Evolutionary conservation across 805 yeast species (phyloP).

Genomic region (Ogataea kodamae): DNA sequence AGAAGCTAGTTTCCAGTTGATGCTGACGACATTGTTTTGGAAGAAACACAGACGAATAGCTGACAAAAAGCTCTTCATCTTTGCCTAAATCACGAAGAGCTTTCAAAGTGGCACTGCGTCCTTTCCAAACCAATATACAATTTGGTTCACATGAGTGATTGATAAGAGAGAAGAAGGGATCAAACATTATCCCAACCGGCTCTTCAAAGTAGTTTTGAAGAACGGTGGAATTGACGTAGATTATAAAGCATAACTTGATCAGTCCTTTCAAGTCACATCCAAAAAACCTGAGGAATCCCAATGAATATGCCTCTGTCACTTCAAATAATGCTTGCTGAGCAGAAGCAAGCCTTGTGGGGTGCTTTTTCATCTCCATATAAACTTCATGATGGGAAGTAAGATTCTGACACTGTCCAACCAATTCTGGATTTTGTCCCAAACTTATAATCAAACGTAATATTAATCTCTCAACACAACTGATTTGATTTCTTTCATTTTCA

Average conservation of each 20-base stretch:
- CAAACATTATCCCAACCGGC: constrained; percentile 35
- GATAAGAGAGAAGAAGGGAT: constrained; percentile 36
- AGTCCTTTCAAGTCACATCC: constrained; percentile 18
- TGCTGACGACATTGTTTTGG: constrained; percentile 31
- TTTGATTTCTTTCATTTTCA: constrained; percentile 4
- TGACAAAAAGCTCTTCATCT: constrained; percentile 32
- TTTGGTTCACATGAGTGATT: constrained; percentile 43
- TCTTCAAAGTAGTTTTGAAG: constrained; percentile 28
- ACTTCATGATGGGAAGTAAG: constrained; percentile 24
- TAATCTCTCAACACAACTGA: constrained; percentile 14
- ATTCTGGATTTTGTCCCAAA: constrained; percentile 3
- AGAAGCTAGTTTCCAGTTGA: constrained; percentile 31
- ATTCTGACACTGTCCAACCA: constrained; percentile 15
- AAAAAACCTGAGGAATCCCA: constrained; percentile 15
- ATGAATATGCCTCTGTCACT: constrained; percentile 13
- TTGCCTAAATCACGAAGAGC: constrained; percentile 20
- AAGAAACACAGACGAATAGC: constrained; percentile 27
- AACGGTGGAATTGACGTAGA: constrained; percentile 32
- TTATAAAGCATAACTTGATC: constrained; percentile 16
- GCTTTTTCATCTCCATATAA: constrained; percentile 9
- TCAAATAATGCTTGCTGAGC: constrained; percentile 16
- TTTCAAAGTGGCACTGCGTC: constrained; percentile 18
- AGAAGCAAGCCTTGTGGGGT: neutral
- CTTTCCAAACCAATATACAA: constrained; percentile 24
- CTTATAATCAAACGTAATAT: constrained; percentile 12